Evolutionary conservation across 805 yeast species (phyloP), one percentile per base, ranked within the genome.

Genomic region (Teunomyces kruisii): DNA sequence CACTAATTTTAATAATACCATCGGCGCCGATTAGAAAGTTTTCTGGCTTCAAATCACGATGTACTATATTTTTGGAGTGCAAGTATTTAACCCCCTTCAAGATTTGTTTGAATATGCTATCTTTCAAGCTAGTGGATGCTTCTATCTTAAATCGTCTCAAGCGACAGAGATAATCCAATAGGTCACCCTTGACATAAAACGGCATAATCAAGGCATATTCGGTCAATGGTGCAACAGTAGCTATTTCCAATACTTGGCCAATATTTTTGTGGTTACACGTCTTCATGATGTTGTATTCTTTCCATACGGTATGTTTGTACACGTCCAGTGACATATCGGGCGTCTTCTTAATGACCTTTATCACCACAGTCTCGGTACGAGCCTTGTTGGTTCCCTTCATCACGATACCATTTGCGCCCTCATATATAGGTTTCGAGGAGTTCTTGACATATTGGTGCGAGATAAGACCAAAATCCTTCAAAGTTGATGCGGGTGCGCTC

Each of bases 31-130:
- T 69, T 16, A 79, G 55, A 35, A 74, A 66, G 56, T 79, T 79
- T 47, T 79, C 83, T 2, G 83, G 83, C 51, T 79, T 79, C 37
- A 79, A 58, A 50, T 79, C 84, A 17, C 83, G 52, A 52, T 79
- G 84, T 7, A 66, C 75, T 3, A 79, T 69, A 10, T 62, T 57
- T 12, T 64, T 58, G 6, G 58, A 48, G 53, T 79, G 84, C 14
- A 79, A 56, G 44, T 57, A 74, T 39, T 67, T 62, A 16, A 78
- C 78, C 0, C 74, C 80, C 35, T 63, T 60, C 13, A 73, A 68
- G n/a, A 69, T 60, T 45, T 70, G 75, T 54, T 71, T 71, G 58
- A 78, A 79, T 1, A 77, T 54, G 14, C 67, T 62, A 52, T 79
- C 81, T 45, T 70, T 73, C 42, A 75, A 57, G 39, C 66, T 62